Base-by-base conservation (phyloP, 1,284 basidiomycete genomes). In the Ceratobasidium sp. region DNA sequence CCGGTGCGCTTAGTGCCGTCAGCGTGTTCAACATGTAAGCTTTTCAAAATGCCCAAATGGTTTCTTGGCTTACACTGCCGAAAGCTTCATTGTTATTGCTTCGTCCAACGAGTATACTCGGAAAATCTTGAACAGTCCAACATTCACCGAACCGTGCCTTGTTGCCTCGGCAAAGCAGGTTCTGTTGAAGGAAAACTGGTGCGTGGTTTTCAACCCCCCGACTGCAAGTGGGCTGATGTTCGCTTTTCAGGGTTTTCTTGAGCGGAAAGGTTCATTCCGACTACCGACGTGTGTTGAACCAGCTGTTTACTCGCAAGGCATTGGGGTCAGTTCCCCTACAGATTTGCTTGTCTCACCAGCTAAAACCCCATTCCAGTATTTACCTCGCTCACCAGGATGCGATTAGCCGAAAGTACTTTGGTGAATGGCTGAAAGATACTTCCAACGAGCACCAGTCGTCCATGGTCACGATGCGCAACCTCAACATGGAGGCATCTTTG, bases 401-500 rank as follows among this genome's bases (percentile, higher is more conserved):
- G 73, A 94, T 98, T 82, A 90, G 96, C 82, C 93, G 94, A 81
- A 88, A 91, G 81, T 92, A 96, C 85, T 90, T 96, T 82, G 83
- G 86, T 66, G 81, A 87, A 81, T 97, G 96, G 96, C 88, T 94
- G 77, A 71, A 78, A 59, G 78, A 82, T 66, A 89, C 35, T 86
- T 87, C 44, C 69, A 86, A 88, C 77, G 84, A 87, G 1, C 87
- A 92, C 30, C 86, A 90, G 81, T 86, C 90, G 5, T 94, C 97
- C 88, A 98, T 98, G 96, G 92, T 94, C 90, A 89, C 88, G 48
- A 93, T 96, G 84, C 95, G 98, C 79, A 91, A 94, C 83, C 88
- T 98, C 81, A 99, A 99, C 88, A 99, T 99, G 97, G 94, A 97
- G 81, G 97, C 96, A 2, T 99, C 97, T 14, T 91, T 99, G 44